A percentile compares a stretch with the other conserved stretches of the same genome.
Evolutionary conservation across 202 grass and related monocot genomes (phyloP).

Genomic region (Elaeis oleifera): DNA sequence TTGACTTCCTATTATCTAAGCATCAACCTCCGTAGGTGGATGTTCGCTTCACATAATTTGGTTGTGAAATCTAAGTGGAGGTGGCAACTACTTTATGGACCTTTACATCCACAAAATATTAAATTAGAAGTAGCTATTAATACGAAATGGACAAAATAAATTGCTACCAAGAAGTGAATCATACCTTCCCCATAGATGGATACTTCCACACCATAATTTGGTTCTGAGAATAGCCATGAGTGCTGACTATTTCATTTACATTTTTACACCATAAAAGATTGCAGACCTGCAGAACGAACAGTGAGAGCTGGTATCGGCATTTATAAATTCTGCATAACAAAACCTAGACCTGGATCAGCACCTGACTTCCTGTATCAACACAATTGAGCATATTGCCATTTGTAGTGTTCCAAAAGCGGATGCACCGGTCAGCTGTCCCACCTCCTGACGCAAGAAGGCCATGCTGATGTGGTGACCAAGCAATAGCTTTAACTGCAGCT

Average conservation of each 20-base stretch:
- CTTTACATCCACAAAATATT: no score
- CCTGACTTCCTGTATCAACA: slow-evolving; percentile 91
- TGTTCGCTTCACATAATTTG: no score
- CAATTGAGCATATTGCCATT: slow-evolving; percentile 86
- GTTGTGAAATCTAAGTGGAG: no score
- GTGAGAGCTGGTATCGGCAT: no score
- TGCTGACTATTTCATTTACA: slow-evolving; percentile 89
- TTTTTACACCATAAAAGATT: slow-evolving; percentile 98
- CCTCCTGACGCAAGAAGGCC: slow-evolving; percentile 84
- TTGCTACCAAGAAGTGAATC: background rate
- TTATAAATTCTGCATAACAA: background rate
- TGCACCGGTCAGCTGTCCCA: slow-evolving; percentile 86
- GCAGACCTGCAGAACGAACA: slow-evolving; percentile 49
- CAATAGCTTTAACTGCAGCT: slow-evolving; percentile 87
- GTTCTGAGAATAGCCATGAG: slow-evolving; percentile 95
- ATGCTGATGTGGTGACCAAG: slow-evolving; percentile 94
- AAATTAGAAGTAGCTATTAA: no score
- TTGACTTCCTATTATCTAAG: no score
- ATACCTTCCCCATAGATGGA: slow-evolving; percentile 85
- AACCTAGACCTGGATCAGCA: slow-evolving; percentile 6
- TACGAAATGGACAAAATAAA: no score
- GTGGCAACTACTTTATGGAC: no score
- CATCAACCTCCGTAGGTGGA: no score
- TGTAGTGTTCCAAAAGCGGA: slow-evolving; percentile 82
- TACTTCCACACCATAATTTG: slow-evolving; percentile 99